Base-by-base conservation (phyloP, 768 basidiomycete genomes). In the Amanita rimosa region DNA sequence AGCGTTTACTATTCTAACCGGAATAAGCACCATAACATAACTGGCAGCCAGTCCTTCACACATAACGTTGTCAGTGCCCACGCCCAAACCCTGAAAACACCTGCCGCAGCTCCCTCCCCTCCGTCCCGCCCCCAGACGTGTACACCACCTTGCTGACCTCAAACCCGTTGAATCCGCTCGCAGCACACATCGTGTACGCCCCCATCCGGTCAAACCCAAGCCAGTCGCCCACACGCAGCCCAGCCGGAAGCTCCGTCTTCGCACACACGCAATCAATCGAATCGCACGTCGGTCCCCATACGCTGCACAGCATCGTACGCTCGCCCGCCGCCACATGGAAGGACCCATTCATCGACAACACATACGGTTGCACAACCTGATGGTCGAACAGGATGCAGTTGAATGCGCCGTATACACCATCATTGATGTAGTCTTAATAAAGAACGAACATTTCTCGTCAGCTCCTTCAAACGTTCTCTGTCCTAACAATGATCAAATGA, bases 261-360 rank as follows among this genome's bases (percentile, higher is more conserved):
- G 73, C 72, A 59, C 74, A 83, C 50, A 99, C 92, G 61, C 87
- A 86, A 68, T 99, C 96, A 59, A 99, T 90, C 29, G 89, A 91
- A 62, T 98, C 96, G 73, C 95, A 98, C 7, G 96, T 99, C 39
- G 95, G 96, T 10, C 96, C 96, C 96, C 96, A 99, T 44, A 98
- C 79, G 64, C 84, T 88, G 68, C 83, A 75, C 9, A 69, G 51
- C 46, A 71, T 67, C 61, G 68, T 64, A 13, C 67, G 62, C 60
- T 74, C 60, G 13, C 55, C 54, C 19, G 67, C 57, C 4, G 75
- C 58, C 24, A 75, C 64, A 57, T 79, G 78, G 64, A 85, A 83
- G 2, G 81, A 83, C 35, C 77, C 77, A 44, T 73, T 70, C 67
- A 87, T 68, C 19, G 80, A 83, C 44, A 89, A 70, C 41, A 88